Conservation (phyloP, 2,329 filamentous ascomycete genomes). For the Lasiodiplodia hormozganensis region DNA sequence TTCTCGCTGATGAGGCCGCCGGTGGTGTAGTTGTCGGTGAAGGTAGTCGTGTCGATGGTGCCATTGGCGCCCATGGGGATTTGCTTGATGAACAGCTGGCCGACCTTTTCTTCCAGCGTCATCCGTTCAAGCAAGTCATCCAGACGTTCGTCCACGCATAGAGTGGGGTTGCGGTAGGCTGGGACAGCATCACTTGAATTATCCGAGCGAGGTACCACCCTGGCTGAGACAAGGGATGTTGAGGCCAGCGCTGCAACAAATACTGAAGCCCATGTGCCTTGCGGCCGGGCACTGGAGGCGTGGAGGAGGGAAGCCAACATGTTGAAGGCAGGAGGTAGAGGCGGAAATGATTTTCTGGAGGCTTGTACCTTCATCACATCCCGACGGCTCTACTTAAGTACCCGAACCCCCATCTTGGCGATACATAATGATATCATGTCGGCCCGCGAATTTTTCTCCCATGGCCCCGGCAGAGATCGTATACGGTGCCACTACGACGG, state of each 20-base stretch:
- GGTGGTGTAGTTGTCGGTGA: constrained; percentile 37
- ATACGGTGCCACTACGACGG: neutral
- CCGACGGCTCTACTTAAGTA: neutral
- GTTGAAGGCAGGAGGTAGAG: neutral
- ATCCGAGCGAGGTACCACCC: neutral
- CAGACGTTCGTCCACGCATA: constrained; percentile 55
- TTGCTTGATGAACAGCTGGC: constrained; percentile 55
- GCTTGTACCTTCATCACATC: neutral
- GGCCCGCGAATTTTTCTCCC: neutral
- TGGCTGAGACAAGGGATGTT: constrained; percentile 2
- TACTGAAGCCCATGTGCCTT: constrained; percentile 5
- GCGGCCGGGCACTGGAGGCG: neutral
- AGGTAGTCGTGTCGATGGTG: constrained; percentile 37
- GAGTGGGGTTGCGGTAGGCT: constrained; percentile 45
- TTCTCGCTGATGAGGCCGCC: constrained; percentile 42
- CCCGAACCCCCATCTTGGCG: neutral
- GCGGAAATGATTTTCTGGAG: neutral
- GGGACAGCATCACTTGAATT: constrained; percentile 35
- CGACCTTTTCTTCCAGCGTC: constrained; percentile 58
- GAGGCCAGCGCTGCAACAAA: constrained; percentile 4
- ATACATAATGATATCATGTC: neutral
- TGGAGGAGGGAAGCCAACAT: neutral
- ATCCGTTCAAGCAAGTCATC: constrained; percentile 56
- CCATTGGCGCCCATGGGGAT: constrained; percentile 43
- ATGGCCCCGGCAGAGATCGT: neutral